Percentiles rank a stretch among this genome's conserved stretches.
phyloP scores from a whole-genome alignment of 331 rosid genomes.

The Acacia pycnantha region DNA sequence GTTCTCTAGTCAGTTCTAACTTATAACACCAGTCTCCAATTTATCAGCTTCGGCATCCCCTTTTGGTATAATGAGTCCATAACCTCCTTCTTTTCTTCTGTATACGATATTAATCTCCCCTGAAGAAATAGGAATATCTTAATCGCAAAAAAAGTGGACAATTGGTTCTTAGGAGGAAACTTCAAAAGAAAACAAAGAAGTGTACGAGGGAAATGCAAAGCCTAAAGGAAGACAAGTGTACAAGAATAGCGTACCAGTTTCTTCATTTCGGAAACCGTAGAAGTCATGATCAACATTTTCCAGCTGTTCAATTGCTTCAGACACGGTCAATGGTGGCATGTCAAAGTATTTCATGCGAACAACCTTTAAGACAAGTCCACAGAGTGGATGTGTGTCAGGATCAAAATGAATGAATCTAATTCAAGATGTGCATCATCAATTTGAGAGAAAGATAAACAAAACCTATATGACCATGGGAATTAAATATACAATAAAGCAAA shows the following conservation, averaged over 20 bases:
- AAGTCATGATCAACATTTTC: slow-evolving; percentile 88
- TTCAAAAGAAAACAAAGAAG: not conserved
- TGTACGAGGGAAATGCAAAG: not conserved
- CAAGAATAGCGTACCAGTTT: slow-evolving; percentile 60
- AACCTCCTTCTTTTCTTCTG: slow-evolving; percentile 84
- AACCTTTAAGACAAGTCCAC: slow-evolving; percentile 49
- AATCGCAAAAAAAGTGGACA: slow-evolving; percentile 16
- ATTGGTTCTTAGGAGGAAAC: not conserved
- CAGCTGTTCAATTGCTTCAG: slow-evolving; percentile 87
- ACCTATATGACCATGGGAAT: not conserved
- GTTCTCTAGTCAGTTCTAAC: slow-evolving; percentile 47
- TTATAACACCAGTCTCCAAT: slow-evolving; percentile 46
- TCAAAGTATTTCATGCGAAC: slow-evolving; percentile 90
- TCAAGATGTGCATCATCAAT: not conserved
- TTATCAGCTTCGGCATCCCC: slow-evolving; percentile 48
- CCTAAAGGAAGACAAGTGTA: not conserved
- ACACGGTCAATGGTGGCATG: slow-evolving; percentile 92
- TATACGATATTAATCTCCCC: slow-evolving; percentile 85
- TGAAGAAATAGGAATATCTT: slow-evolving; percentile 31
- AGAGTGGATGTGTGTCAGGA: not conserved
- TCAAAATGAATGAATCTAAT: slow-evolving; percentile 1
- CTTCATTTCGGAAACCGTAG: slow-evolving; percentile 91
- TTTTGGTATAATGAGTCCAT: slow-evolving; percentile 87
- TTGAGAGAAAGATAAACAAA: slow-evolving; percentile 1
- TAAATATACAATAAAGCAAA: not conserved